Conservation (phyloP, 371 early-diverging fungal species). For the Rhizopus sp. region DNA sequence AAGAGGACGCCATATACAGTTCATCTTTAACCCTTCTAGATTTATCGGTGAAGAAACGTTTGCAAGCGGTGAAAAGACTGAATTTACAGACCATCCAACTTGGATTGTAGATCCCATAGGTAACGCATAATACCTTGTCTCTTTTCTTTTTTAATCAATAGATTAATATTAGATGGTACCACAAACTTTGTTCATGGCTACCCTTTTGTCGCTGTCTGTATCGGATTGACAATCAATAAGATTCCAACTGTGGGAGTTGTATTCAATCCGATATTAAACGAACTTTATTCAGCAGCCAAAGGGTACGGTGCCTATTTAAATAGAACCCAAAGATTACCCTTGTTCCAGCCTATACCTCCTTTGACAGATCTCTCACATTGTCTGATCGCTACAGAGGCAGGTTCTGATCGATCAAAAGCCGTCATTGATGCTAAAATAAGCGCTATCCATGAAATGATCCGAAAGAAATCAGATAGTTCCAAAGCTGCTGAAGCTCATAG, state of each 20-base stretch:
- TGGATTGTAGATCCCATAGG: slow-evolving; percentile 94
- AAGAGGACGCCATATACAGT: slow-evolving; percentile 9
- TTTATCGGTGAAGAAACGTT: slow-evolving; percentile 89
- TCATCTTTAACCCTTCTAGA: slow-evolving; percentile 20
- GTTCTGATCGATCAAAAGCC: slow-evolving; percentile 65
- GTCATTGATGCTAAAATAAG: slow-evolving; percentile 69
- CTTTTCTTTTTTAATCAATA: neutral
- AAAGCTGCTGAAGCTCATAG: slow-evolving; percentile 61
- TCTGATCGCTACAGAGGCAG: slow-evolving; percentile 83
- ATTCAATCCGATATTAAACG: slow-evolving; percentile 86
- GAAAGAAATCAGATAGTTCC: slow-evolving; percentile 39
- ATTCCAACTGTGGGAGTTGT: slow-evolving; percentile 88
- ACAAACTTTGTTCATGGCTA: slow-evolving; percentile 92
- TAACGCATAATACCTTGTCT: slow-evolving; percentile 11
- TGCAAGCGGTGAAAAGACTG: slow-evolving; percentile 61
- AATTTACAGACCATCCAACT: slow-evolving; percentile 75
- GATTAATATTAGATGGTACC: slow-evolving; percentile 67
- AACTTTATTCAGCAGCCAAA: slow-evolving; percentile 68
- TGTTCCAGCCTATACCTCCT: slow-evolving; percentile 58
- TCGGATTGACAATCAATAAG: slow-evolving; percentile 76
- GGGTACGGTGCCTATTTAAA: slow-evolving; percentile 75
- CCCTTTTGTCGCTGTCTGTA: slow-evolving; percentile 86
- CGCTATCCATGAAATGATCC: slow-evolving; percentile 57
- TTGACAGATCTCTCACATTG: slow-evolving; percentile 66
- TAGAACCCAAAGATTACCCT: slow-evolving; percentile 57